Evolutionary conservation across 1,284 basidiomycete genomes (phyloP).

Genomic region (Apiotrichum akiyoshidainum): DNA sequence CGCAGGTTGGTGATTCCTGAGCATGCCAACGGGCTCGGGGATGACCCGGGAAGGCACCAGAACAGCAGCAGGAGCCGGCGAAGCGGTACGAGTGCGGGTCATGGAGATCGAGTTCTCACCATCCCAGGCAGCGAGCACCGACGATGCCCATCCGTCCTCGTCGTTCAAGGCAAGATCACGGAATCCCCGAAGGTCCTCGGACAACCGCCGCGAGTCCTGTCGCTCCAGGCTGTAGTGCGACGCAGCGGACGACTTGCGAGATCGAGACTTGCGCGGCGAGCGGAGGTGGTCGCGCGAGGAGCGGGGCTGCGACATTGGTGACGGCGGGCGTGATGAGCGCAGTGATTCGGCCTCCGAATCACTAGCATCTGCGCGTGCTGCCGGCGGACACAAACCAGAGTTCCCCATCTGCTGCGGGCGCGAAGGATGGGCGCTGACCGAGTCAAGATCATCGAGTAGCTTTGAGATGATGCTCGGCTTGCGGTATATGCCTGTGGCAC

Average conservation of each 20-base stretch:
- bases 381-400: neutral
- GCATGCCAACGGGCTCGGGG: neutral
- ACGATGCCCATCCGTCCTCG: slow-evolving; percentile 37
- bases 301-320: neutral
- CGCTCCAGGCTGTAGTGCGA: neutral
- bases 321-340: neutral
- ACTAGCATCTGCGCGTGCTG: neutral
- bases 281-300: neutral
- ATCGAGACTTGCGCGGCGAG: neutral
- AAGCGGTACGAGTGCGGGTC: neutral
- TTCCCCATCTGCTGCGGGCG: neutral
- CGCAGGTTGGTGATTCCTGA: neutral
- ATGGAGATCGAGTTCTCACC: slow-evolving; percentile 8
- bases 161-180: slow-evolving; percentile 22
- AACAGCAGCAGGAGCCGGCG: neutral
- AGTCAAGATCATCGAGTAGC: slow-evolving; percentile 18
- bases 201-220: slow-evolving; percentile 23
- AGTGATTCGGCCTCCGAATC: neutral
- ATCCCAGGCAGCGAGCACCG: slow-evolving; percentile 27
- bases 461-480: slow-evolving; percentile 16
- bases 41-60: neutral
- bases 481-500: slow-evolving; percentile 6
- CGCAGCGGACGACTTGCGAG: neutral
- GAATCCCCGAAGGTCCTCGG: slow-evolving; percentile 39
- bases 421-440: slow-evolving; percentile 10